Evolutionary conservation across 768 basidiomycete species (phyloP).

Genomic region (Russula earlei): DNA sequence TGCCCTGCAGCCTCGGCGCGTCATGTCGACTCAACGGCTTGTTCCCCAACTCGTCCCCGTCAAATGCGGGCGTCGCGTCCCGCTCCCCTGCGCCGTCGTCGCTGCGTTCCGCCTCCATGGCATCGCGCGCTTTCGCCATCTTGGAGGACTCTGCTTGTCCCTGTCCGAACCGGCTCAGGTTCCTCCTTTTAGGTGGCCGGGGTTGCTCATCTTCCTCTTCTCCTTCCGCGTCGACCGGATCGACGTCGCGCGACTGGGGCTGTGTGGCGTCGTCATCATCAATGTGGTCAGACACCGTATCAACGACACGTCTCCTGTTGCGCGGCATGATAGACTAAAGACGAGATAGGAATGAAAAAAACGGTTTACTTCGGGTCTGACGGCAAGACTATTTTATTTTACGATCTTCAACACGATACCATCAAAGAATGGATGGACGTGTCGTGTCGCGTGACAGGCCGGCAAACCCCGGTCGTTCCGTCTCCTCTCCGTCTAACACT

Average conservation of each 20-base stretch:
- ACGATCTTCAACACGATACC: too few species aligned
- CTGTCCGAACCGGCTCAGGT: conserved; percentile 17
- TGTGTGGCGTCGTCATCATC: conserved; percentile 38
- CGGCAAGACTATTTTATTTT: too few species aligned
- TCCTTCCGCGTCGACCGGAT: conserved; percentile 35
- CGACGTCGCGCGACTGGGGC: conserved; percentile 24
- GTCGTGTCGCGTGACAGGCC: neutral
- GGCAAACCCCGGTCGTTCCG: conserved; percentile 5
- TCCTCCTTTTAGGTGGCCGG: conserved; percentile 27
- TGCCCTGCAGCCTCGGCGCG: conserved; percentile 42
- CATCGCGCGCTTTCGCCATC: neutral
- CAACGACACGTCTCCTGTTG: conserved; percentile 34
- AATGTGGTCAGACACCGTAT: conserved; percentile 46
- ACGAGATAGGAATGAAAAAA: neutral
- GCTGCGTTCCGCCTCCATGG: conserved; percentile 22
- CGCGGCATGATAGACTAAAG: conserved; percentile 29
- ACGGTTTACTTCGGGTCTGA: too few species aligned
- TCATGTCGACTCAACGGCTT: conserved; percentile 55
- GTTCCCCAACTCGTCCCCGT: conserved; percentile 51
- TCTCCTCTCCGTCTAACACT: too few species aligned
- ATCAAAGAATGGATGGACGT: neutral
- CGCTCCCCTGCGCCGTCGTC: conserved; percentile 5
- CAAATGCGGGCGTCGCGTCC: conserved; percentile 31
- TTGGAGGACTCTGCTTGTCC: neutral
- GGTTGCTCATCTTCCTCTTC: conserved; percentile 27